Conservation (phyloP, 2,329 filamentous ascomycete species). For the Cadophora sp. region DNA sequence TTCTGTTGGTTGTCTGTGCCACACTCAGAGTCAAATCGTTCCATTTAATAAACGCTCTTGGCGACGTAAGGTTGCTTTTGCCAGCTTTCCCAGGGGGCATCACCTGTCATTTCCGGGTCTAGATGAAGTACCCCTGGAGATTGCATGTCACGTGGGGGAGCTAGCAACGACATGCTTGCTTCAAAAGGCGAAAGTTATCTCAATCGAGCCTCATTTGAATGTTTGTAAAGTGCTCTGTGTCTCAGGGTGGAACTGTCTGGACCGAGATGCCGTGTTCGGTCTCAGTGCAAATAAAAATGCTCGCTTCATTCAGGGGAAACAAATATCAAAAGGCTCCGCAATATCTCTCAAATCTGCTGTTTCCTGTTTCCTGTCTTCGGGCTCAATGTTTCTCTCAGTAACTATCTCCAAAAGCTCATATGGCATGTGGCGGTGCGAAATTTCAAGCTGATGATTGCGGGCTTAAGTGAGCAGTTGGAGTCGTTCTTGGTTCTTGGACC, state of each 20-base stretch:
- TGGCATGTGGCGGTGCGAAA: background rate
- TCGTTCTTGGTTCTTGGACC: too few relatives aligned
- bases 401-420: too few relatives aligned
- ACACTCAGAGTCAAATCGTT: background rate
- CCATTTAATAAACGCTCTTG: slow-evolving; percentile 6
- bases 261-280: background rate
- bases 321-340: background rate
- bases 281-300: background rate
- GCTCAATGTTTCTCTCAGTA: too few relatives aligned
- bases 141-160: background rate
- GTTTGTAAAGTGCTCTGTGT: background rate
- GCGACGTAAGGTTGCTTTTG: background rate
- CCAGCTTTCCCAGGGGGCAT: background rate
- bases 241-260: background rate
- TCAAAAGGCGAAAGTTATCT: background rate
- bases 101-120: slow-evolving; percentile 8
- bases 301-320: background rate
- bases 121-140: background rate
- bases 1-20: slow-evolving; percentile 7
- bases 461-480: too few relatives aligned
- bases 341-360: background rate
- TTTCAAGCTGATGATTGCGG: too few relatives aligned
- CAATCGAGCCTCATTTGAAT: background rate
- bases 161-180: background rate
- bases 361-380: background rate